Evolutionary conservation across 352 stramenopile species (phyloP).

Genomic region (Globisporangium spiculum): DNA sequence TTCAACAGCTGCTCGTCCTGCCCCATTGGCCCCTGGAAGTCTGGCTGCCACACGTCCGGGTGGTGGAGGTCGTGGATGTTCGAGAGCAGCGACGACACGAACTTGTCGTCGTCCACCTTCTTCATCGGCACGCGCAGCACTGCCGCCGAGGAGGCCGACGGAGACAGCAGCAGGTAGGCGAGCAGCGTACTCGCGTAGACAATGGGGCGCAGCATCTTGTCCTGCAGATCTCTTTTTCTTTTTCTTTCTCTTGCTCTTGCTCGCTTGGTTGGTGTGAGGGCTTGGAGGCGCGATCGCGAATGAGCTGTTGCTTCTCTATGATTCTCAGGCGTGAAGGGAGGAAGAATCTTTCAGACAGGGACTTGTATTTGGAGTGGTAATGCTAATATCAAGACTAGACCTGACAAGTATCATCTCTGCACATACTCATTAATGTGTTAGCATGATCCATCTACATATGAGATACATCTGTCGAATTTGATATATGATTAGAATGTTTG

Average conservation of each 20-base stretch:
- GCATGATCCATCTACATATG: neutral
- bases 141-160: conserved; percentile 14
- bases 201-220: conserved; percentile 17
- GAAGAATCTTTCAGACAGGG: conserved; percentile 1
- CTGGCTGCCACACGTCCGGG: conserved; percentile 46
- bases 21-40: conserved; percentile 18
- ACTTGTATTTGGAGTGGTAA: conserved; percentile 1
- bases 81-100: conserved; percentile 51
- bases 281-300: conserved; percentile 1
- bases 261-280: neutral
- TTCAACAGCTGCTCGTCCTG: conserved; percentile 8
- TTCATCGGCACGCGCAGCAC: conserved; percentile 70
- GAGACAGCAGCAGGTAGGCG: conserved; percentile 12
- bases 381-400: neutral
- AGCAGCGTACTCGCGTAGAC: conserved; percentile 15
- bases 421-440: too few species aligned
- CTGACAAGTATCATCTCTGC: neutral
- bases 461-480: neutral
- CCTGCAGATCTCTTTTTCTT: neutral
- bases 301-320: neutral
- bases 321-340: conserved; percentile 3
- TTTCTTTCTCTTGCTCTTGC: neutral
- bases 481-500: neutral
- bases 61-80: conserved; percentile 38
- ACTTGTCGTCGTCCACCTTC: conserved; percentile 63